Base-by-base conservation (phyloP, 108 stramenopile genomes). In the Cyclotella atomus region DNA sequence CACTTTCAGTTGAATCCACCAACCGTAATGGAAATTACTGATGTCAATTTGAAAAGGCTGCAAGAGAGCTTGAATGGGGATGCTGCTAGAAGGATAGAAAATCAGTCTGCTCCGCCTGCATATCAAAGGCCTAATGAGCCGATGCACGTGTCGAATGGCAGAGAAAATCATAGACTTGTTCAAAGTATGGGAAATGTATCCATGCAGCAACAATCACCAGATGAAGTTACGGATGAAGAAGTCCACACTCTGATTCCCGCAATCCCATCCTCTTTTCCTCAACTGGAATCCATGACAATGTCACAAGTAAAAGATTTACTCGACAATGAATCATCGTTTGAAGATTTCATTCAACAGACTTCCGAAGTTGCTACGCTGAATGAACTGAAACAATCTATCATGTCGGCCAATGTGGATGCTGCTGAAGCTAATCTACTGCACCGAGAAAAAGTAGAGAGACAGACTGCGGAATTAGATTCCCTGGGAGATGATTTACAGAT, bases 1-100 rank as follows among this genome's bases (percentile, higher is more conserved):
- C 84, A 94, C 65, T 84, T 94, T 62, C 93, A 94, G 67, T 60
- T 92, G 64, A 80, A 90, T 68, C 91, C 93, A 27, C 93, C 77
- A 3, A 43, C 49, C 21, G 71, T 91, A 32, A 45, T 83, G 25
- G 84, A 90, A 79, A 87, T 92, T 66, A 83, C 76, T 2, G 89
- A 91, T 81, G 65, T 34, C 23, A 84, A 76, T 27, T 63, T 91
- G 49, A 52, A 33, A 28, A 30, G 68, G 27, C 70, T 89, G 49
- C 93, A 94, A 71, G 63, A 70, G 43, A 53, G 55, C 64, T 15
- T 82, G n/a, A 8, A 62, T 15, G 38, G 17, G 36, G 61, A 27
- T 2, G 14, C 47, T 28, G 38, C 8, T n/a, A 8, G 15, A 32
- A 3, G n/a, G 2, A 21, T 29, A 45, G 16, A 19, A 8, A 9